phyloP scores from a whole-genome alignment of 129 eudicot species.

The Glebionis coronaria region DNA sequence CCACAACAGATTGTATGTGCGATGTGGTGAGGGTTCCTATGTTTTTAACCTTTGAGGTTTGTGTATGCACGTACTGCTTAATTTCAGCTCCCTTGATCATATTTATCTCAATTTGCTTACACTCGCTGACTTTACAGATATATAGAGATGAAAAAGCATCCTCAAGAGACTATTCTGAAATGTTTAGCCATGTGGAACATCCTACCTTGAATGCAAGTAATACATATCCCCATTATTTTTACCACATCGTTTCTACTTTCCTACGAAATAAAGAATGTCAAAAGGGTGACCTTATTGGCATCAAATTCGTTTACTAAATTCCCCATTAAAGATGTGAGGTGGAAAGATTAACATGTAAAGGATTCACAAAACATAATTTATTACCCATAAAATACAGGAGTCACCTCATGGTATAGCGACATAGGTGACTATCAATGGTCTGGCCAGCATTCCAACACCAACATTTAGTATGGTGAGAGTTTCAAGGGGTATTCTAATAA shows the following conservation, averaged over 20 bases:
- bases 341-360: not conserved
- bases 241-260: too few species aligned
- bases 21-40: too few species aligned
- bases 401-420: too few species aligned
- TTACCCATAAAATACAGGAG: too few species aligned
- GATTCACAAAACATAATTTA: too few species aligned
- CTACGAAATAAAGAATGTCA: not conserved
- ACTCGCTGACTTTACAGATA: slow-evolving; percentile 42
- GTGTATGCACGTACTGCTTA: not conserved
- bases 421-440: too few species aligned
- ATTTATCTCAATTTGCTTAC: slow-evolving; percentile 5
- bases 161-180: slow-evolving; percentile 69
- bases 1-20: too few species aligned
- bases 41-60: too few species aligned
- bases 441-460: too few species aligned
- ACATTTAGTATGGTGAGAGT: too few species aligned
- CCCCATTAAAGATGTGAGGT: not conserved
- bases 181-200: slow-evolving; percentile 79
- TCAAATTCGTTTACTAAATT: not conserved
- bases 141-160: slow-evolving; percentile 74
- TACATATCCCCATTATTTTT: not conserved
- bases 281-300: not conserved
- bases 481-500: too few species aligned
- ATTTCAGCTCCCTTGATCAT: not conserved
- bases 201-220: slow-evolving; percentile 68